Base-by-base conservation (phyloP, 768 basidiomycete genomes). In the Calocera viscosa region DNA sequence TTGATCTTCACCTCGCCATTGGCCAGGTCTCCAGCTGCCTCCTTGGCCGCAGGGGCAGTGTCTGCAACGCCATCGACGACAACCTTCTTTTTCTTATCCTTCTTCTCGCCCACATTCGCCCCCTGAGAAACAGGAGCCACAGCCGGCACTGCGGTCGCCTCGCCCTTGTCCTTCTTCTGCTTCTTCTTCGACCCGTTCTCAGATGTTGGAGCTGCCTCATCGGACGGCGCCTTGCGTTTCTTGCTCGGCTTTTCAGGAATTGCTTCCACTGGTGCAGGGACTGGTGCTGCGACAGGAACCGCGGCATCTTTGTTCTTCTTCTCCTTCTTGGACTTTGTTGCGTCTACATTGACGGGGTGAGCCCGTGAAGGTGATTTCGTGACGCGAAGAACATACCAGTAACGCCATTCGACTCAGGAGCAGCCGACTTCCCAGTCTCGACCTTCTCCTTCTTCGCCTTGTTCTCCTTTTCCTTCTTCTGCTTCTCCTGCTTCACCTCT, bases 41-140 rank as follows among this genome's bases (percentile, higher is more conserved):
- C 60, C 39, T 67, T 53, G 22, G 41, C 53, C 28, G 66, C 22
- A 32, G 53, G 14, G 2, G 26, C 53, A 28, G 30, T 26, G 2
- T 60, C 53, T 16, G 53, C 53, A 60, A 22, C 22, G 3, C 7
- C 53, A 12, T 60, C 53, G 22, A 16, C 53, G 7, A 19, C 30
- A 26, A 2, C 11, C n/a, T 64, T 47, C 66, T 1, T 64, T 63
- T 38, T 63, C 40, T 47, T 67, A 64, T 22, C 40, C 63, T 67
- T 63, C 49, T 66, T 66, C 35, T 49, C 49, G 3, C 32, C 35
- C 11, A 16, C 5, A 63, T n/a, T 26, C 43, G 53, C 53, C 14
- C 5, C 5, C 26, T 60, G 7, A 2, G 53, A 2, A 19, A 22
- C 53, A 24, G 43, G 43, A 47, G 43, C 43, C 24, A 8, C 43